Conservation (phyloP, 495 filamentous ascomycete species). For the Hypoxylon lienhwacheense region DNA sequence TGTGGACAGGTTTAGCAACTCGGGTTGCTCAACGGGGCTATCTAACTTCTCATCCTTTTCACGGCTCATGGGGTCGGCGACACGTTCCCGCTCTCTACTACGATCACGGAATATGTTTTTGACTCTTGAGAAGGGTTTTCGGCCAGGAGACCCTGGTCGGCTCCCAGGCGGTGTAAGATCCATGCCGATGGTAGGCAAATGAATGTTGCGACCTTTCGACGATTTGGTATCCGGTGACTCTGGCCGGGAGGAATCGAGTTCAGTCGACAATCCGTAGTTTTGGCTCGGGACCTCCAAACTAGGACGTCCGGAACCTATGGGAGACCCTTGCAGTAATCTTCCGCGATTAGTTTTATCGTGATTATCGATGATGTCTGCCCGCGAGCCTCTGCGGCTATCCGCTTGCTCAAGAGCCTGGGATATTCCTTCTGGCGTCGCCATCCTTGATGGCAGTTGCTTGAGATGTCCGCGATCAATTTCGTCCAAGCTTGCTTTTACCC, state of each 20-base stretch:
- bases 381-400: constrained; percentile 38
- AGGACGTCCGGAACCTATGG: constrained; percentile 31
- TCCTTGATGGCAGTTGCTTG: constrained; percentile 34
- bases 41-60: constrained; percentile 35
- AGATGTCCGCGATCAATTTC: constrained; percentile 37
- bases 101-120: constrained; percentile 53
- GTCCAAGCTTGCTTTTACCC: constrained; percentile 30
- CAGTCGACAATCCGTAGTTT: constrained; percentile 42
- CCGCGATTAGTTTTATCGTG: constrained; percentile 27
- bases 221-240: constrained; percentile 43
- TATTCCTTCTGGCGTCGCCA: constrained; percentile 39
- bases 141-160: constrained; percentile 46
- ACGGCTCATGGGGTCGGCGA: constrained; percentile 8
- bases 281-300: constrained; percentile 48
- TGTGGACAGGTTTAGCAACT: constrained; percentile 28
- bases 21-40: constrained; percentile 22
- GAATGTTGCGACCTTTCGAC: constrained; percentile 33
- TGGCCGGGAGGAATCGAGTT: constrained; percentile 47
- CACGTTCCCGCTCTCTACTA: constrained; percentile 42
- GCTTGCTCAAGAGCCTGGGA: constrained; percentile 31
- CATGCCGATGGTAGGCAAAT: constrained; percentile 45
- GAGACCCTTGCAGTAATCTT: constrained; percentile 33
- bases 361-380: constrained; percentile 40
- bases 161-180: constrained; percentile 49
- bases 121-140: constrained; percentile 51